These are phyloP conservation scores for Colletotrichum caudatum DNA, from an alignment of 2,329 filamentous ascomycete species.

Conservation along the genomic window DNA sequence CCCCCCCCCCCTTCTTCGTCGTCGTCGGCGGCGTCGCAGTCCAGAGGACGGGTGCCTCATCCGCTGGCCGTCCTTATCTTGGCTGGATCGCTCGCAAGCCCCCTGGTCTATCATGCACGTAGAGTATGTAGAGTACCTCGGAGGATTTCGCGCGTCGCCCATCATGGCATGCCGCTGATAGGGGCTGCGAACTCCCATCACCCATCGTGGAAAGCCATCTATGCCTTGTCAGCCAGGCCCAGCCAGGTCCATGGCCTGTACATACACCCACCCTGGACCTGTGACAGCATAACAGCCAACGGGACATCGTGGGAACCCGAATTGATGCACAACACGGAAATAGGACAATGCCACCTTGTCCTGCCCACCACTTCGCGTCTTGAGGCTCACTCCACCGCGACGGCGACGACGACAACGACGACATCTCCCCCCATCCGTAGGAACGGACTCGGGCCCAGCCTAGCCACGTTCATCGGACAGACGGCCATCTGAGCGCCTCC, in stretches of 20 bases:
- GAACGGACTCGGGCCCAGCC: not conserved
- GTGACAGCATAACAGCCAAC: not conserved
- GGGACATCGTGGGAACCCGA: conserved; percentile 2
- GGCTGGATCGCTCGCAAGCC: conserved; percentile 8
- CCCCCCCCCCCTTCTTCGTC: too few species aligned
- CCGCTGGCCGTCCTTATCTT: not conserved
- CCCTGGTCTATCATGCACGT: not conserved
- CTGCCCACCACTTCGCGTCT: conserved; percentile 6
- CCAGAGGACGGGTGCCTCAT: conserved; percentile 2
- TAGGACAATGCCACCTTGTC: not conserved
- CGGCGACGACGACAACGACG: not conserved
- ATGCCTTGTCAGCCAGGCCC: not conserved
- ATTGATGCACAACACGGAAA: conserved; percentile 1
- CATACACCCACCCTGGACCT: not conserved
- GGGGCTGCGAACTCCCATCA: conserved; percentile 12
- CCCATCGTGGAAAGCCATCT: conserved; percentile 10
- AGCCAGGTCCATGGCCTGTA: not conserved
- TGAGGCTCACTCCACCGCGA: conserved; percentile 19
- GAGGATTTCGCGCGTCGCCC: conserved; percentile 13
- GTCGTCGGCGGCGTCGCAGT: not conserved
- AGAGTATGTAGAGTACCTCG: not conserved
- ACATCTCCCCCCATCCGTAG: not conserved
- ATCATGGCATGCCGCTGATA: not conserved
- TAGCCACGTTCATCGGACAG: conserved; percentile 12
- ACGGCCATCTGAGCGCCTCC: conserved; percentile 1